Evolutionary conservation across 2,329 filamentous ascomycete species (phyloP), one percentile per base, ranked within the genome.

Genomic region (Penicillium sp.): DNA sequence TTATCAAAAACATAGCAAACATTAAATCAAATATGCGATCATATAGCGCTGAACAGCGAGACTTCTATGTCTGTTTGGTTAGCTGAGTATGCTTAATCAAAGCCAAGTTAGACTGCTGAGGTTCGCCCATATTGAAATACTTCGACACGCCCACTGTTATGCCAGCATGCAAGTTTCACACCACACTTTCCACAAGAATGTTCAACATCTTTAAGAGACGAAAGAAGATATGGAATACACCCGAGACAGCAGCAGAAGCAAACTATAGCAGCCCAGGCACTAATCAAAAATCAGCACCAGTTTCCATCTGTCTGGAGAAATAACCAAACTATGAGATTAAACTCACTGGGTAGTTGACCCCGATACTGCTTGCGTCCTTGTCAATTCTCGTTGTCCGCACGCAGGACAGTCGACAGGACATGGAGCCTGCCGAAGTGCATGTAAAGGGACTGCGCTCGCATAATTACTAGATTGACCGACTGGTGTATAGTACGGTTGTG

Each of bases 151-250:
- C 79, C 80, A 59, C 77, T 80, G 6, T 77, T 74, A 67, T 82
- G 79, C 77, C 78, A 82, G 0, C 74, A 77, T 0, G 79, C 80
- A 46, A 82, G 72, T 54, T 77, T 58, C 1, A 70, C 70, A 33
- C 76, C 75, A 56, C 80, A 82, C 31, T 73, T 70, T 1, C 78
- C 77, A 54, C 80, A 82, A 57, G 75, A 75, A 63, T 82, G 80
- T 59, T 77, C 67, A 4, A 79, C 77, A 53, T 82, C 77, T 67
- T 82, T 82, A 52, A 79, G 68, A 44, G 72, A 74, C 26, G 73
- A 73, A 65, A 81, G 74, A 29, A 80, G 39, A 59, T 82, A 82
- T 0, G 80, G 79, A 46, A 82, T 75, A 61, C 79, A 82, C 13
- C 79, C 77, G 5, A 81, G 62, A 58, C 77, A 79, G 58, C 66